Percentiles rank a stretch among this genome's conserved stretches.
phyloP scores from a whole-genome alignment of 2,329 filamentous ascomycete genomes.

The Exserohilum rostratum region DNA sequence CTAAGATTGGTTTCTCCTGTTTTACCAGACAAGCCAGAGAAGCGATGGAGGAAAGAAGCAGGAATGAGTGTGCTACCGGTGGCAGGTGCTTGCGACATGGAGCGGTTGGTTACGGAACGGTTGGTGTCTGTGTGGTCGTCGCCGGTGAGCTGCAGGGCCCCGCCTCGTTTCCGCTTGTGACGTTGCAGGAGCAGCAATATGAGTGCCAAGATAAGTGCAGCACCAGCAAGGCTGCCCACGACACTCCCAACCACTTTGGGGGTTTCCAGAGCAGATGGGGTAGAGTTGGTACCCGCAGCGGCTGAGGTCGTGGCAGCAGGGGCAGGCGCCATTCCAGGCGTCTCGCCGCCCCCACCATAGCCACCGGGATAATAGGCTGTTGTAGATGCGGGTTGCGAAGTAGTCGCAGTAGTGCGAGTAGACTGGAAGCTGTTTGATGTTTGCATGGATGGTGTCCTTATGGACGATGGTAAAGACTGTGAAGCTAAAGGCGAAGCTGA shows the following conservation, averaged over 20 bases:
- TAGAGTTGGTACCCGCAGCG: slow-evolving; percentile 11
- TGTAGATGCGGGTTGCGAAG: slow-evolving; percentile 17
- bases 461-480: slow-evolving; percentile 17
- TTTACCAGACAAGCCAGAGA: slow-evolving; percentile 47
- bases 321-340: slow-evolving; percentile 23
- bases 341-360: slow-evolving; percentile 20
- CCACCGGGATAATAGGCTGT: slow-evolving; percentile 17
- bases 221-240: slow-evolving; percentile 65
- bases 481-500: slow-evolving; percentile 15
- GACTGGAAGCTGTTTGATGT: slow-evolving; percentile 18
- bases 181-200: slow-evolving; percentile 61
- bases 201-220: slow-evolving; percentile 58
- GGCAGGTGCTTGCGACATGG: slow-evolving; percentile 48
- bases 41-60: slow-evolving; percentile 27
- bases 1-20: slow-evolving; percentile 46
- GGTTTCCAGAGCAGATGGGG: slow-evolving; percentile 49
- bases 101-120: slow-evolving; percentile 47
- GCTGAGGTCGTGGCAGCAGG: slow-evolving; percentile 20
- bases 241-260: slow-evolving; percentile 66
- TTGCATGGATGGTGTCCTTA: slow-evolving; percentile 11
- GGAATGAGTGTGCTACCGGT: slow-evolving; percentile 48
- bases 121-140: slow-evolving; percentile 32
- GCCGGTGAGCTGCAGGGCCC: slow-evolving; percentile 39
- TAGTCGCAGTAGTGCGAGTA: slow-evolving; percentile 13
- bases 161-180: slow-evolving; percentile 51